These are phyloP conservation scores for Raffaelea albimanens DNA, from an alignment of 2,329 filamentous ascomycete species.

Conservation along the genomic window DNA sequence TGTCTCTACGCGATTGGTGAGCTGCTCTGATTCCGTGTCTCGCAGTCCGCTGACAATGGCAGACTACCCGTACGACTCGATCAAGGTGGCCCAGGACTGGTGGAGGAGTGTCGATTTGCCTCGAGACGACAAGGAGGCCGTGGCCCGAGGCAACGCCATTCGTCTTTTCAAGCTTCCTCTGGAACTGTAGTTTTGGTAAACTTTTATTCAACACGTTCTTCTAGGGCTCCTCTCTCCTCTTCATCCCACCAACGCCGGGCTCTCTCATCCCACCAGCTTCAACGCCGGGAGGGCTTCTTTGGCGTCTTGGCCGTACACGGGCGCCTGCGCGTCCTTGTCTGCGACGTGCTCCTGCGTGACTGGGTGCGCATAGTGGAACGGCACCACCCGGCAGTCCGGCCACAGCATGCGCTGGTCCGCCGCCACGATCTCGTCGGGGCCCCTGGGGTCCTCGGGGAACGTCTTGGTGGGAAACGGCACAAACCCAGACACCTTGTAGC, in stretches of 20 bases:
- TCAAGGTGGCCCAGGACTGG: constrained; percentile 23
- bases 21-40: neutral
- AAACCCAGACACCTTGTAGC: constrained; percentile 42
- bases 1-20: constrained; percentile 31
- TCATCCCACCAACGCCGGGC: too few species aligned
- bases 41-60: neutral
- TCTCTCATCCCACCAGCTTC: constrained; percentile 20
- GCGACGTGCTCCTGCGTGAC: constrained; percentile 34
- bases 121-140: constrained; percentile 16
- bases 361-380: constrained; percentile 43
- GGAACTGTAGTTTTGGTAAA: constrained; percentile 6
- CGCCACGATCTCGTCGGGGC: constrained; percentile 39
- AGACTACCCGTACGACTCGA: constrained; percentile 26
- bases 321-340: constrained; percentile 39
- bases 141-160: constrained; percentile 22
- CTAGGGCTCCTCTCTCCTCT: neutral
- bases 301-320: constrained; percentile 31
- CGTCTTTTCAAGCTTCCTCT: constrained; percentile 23
- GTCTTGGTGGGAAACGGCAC: constrained; percentile 38
- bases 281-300: constrained; percentile 30
- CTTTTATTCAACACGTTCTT: too few species aligned
- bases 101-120: constrained; percentile 22
- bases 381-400: constrained; percentile 45
- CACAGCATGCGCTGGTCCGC: constrained; percentile 42
- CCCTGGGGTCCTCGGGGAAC: constrained; percentile 38